These are phyloP conservation scores for Aspergillus sp. DNA, from an alignment of 2,329 filamentous ascomycete species.

Conservation along the genomic window DNA sequence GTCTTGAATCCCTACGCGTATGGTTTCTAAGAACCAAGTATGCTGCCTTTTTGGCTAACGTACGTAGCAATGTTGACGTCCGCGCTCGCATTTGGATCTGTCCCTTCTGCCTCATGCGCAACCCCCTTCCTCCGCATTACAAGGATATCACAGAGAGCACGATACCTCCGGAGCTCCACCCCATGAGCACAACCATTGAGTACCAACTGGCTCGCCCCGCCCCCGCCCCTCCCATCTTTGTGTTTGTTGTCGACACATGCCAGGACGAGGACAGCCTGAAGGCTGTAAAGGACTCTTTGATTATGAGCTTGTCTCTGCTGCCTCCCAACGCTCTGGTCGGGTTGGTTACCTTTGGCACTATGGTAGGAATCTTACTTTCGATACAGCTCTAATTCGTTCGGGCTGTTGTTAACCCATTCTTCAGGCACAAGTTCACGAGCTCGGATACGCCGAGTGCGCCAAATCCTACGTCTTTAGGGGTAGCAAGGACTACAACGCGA, in stretches of 20 bases:
- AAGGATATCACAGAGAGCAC: conserved; percentile 70
- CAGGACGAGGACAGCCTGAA: conserved; percentile 71
- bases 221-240: conserved; percentile 68
- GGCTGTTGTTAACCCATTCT: conserved; percentile 21
- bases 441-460: conserved; percentile 96
- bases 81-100: conserved; percentile 71
- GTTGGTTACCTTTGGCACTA: conserved; percentile 77
- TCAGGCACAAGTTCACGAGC: conserved; percentile 92
- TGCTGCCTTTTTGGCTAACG: conserved; percentile 30
- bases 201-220: conserved; percentile 67
- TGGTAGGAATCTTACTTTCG: conserved; percentile 61
- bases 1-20: conserved; percentile 98
- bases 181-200: conserved; percentile 68
- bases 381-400: not conserved
- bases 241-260: conserved; percentile 71
- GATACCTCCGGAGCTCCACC: conserved; percentile 69
- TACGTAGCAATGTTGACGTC: conserved; percentile 64
- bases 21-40: conserved; percentile 31
- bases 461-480: conserved; percentile 99
- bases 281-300: conserved; percentile 68
- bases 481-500: conserved; percentile 96
- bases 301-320: conserved; percentile 68
- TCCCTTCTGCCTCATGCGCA: conserved; percentile 69
- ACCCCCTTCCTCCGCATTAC: conserved; percentile 68
- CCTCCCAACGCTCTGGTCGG: conserved; percentile 68